A percentile compares a stretch with the other conserved stretches of the same genome.
These are phyloP conservation scores for Blastomyces parvus DNA, from an alignment of 2,329 filamentous ascomycete species.

Conservation along the genomic window DNA sequence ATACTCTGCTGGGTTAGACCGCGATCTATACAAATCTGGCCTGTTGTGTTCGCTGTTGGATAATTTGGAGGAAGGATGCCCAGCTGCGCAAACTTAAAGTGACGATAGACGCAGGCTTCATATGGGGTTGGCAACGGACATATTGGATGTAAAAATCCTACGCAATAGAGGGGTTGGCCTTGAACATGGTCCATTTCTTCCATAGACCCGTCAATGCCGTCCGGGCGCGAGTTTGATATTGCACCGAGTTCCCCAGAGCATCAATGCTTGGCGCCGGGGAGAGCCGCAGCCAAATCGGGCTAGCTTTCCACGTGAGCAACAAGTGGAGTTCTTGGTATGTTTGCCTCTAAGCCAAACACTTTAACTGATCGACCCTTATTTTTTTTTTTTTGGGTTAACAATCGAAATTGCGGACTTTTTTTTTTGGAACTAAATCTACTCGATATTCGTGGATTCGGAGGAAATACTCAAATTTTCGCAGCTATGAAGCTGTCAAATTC, in stretches of 20 bases:
- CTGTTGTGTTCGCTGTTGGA: background rate
- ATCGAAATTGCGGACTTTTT: background rate
- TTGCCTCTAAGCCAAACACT: background rate
- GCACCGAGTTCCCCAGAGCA: background rate
- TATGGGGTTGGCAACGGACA: background rate
- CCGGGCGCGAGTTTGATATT: constrained; percentile 1
- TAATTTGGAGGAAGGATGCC: background rate
- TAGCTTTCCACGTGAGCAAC: background rate
- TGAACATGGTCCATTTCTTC: constrained; percentile 6
- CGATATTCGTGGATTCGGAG: background rate
- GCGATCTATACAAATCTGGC: background rate
- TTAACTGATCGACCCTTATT: background rate
- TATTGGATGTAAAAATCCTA: background rate
- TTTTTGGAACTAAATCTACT: background rate
- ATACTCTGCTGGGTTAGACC: background rate
- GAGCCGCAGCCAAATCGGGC: background rate
- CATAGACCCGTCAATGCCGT: background rate
- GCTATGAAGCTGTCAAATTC: constrained; percentile 50
- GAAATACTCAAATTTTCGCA: constrained; percentile 1
- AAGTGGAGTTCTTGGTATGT: background rate
- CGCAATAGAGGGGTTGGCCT: background rate
- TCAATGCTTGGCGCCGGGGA: background rate
- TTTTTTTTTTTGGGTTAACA: background rate
- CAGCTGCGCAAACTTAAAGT: background rate
- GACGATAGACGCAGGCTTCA: background rate